Evolutionary conservation across 2,329 filamentous ascomycete species (phyloP), one percentile per base, ranked within the genome.

Genomic region (Penicillium sp.): DNA sequence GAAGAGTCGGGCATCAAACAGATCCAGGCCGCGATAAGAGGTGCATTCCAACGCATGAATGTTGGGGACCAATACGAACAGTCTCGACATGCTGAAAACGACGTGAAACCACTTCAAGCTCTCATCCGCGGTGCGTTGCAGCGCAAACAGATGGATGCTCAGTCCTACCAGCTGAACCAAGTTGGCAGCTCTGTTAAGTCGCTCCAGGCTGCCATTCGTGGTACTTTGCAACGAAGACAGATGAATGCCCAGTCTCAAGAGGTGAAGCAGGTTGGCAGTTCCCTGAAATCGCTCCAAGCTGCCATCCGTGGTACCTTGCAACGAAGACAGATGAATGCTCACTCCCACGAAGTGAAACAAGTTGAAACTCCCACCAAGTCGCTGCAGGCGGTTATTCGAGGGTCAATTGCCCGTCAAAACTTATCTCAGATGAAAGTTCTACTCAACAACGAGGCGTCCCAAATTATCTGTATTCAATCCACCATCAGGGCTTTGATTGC

Each of bases 281-380:
- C 56, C 19, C 54, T 70, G 22, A 61, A 67, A 33, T 60, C 79
- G 7, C 69, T 89, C 4, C 86, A 90, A 70, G 81, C 82, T 53
- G 82, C 83, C 38, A 82, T 86, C 62, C 82, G 89, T 57, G 90
- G 89, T 65, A 82, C 85, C 75, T 72, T 90, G 56, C 72, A 86
- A 60, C 81, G 89, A 65, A 79, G 76, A 58, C 58, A 71, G 25
- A 61, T 73, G 54, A 61, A 44, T 45, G 59, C 61, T 5, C 68
- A 74, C 40, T 62, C 63, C 12, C 59, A 60, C 3, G 60, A 69
- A 30, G 65, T 62, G 56, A 84, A 53, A 25, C 71, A 87, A 52
- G 77, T 80, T 17, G 75, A 81, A 47, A 82, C 86, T 55, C 76
- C 57, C n/a, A 53, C 69, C 37, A 63, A 69, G 41, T 60, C 79